phyloP scores from a whole-genome alignment of 345 rosid species.

The Syzygium grande region DNA sequence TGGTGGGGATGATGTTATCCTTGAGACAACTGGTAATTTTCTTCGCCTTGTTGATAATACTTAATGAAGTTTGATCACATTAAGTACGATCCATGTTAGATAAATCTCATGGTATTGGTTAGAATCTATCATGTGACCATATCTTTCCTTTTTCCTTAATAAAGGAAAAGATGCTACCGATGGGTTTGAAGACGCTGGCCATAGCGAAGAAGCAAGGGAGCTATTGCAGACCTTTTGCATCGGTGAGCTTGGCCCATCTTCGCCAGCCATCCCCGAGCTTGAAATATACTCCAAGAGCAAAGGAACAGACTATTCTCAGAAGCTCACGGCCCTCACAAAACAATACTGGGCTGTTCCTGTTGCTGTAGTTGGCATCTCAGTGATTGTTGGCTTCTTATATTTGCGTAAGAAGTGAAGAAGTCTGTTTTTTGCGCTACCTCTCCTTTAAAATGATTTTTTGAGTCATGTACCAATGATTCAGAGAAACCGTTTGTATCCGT shows the following conservation, averaged over 20 bases:
- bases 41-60: not conserved
- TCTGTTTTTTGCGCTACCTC: not conserved
- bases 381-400: conserved; percentile 48
- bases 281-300: conserved; percentile 40
- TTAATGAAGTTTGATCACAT: not conserved
- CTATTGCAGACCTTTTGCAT: conserved; percentile 55
- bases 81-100: not conserved
- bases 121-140: not conserved
- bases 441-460: not conserved
- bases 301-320: conserved; percentile 16
- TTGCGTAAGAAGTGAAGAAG: conserved; percentile 45
- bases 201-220: conserved; percentile 62
- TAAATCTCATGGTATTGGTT: not conserved
- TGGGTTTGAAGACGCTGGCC: conserved; percentile 91
- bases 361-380: conserved; percentile 46
- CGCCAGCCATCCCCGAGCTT: conserved; percentile 50
- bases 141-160: not conserved
- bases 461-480: not conserved
- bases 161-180: conserved; percentile 78
- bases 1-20: conserved; percentile 89
- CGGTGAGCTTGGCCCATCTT: conserved; percentile 64
- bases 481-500: not conserved
- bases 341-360: conserved; percentile 71
- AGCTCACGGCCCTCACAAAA: conserved; percentile 41
- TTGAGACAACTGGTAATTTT: conserved; percentile 51